These are phyloP conservation scores for Quillaja saponaria DNA, from an alignment of 306 rosid genomes.

Conservation along the genomic window DNA sequence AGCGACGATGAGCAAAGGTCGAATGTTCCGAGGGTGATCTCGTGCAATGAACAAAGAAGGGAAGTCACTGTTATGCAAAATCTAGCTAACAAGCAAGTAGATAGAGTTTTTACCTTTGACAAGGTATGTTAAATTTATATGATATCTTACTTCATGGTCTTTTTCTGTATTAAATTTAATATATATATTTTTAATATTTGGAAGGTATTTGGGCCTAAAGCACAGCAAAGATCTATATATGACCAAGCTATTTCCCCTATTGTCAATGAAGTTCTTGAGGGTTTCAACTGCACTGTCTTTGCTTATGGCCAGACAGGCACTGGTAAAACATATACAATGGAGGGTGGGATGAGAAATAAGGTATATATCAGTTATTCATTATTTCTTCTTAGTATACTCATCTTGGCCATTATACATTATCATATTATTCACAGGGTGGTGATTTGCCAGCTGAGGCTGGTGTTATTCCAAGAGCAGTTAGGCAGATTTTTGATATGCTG, in stretches of 20 bases:
- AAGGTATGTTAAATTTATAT: slow-evolving; percentile 49
- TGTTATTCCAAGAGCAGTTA: slow-evolving; percentile 95
- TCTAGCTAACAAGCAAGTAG: slow-evolving; percentile 84
- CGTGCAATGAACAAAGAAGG: slow-evolving; percentile 78
- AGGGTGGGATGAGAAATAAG: slow-evolving; percentile 92
- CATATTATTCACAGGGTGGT: slow-evolving; percentile 52
- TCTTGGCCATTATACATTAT: neutral
- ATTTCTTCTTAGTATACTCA: neutral
- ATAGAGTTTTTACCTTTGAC: slow-evolving; percentile 82
- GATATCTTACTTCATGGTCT: slow-evolving; percentile 4
- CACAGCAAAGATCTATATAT: slow-evolving; percentile 88
- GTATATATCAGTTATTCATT: slow-evolving; percentile 37
- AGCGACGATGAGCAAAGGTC: slow-evolving; percentile 69
- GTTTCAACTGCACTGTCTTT: slow-evolving; percentile 92
- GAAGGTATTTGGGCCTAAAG: slow-evolving; percentile 89
- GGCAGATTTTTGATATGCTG: slow-evolving; percentile 84
- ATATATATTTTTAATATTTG: slow-evolving; percentile 3
- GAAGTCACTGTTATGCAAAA: slow-evolving; percentile 83
- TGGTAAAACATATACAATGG: slow-evolving; percentile 98
- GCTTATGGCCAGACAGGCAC: slow-evolving; percentile 99
- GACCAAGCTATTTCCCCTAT: slow-evolving; percentile 93
- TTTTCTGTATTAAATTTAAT: neutral
- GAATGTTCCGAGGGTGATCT: slow-evolving; percentile 60
- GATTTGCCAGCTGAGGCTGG: slow-evolving; percentile 89
- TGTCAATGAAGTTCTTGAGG: slow-evolving; percentile 93